Evolutionary conservation across 768 basidiomycete species (phyloP), one percentile per base, ranked within the genome.

Genomic region (Podaxis pistillaris): DNA sequence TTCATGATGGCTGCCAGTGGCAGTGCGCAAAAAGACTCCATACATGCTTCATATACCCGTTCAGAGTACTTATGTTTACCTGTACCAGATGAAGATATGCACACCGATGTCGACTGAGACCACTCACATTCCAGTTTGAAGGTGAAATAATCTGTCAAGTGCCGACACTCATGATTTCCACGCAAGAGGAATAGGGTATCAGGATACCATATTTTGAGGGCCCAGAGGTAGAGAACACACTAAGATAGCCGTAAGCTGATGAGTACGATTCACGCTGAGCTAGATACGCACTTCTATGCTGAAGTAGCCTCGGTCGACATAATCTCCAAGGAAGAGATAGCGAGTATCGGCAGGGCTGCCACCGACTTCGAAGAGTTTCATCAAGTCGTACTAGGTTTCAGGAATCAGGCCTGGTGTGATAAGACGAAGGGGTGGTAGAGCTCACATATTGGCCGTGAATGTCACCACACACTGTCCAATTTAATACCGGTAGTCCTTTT

Each of bases 11-110:
- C 97, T 0, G 96, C 96, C 8, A 99, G 84, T 1, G 97, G 97
- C 0, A 99, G 84, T 0, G 91, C 83, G 72, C 96, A 98, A 81
- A 99, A 98, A 0, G 93, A 93, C 30, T 97, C 93, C 94, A 98
- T 96, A 83, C 93, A 95, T 28, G 94, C 94, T 64, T 99, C 94
- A 73, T 99, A 99, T 64, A 99, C 85, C 26, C 88, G 87, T 68
- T 98, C 96, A 7, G 94, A 94, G 76, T 99, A 99, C 79, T 98
- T 98, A 81, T 98, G 97, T 77, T 96, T 96, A 81, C 95, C 94
- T 97, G 70, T 26, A 59, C 30, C 24, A 46, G 19, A 56, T 50
- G 38, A 57, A 12, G 50, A 65, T 59, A 24, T 63, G 57, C 63
- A 60, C 15, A 26, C 24, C 12, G 40, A 40, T 36, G 19, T 36